Percentiles rank a stretch among this genome's conserved stretches.
phyloP scores from a whole-genome alignment of 768 basidiomycete species.

The Termitomyces sp. region DNA sequence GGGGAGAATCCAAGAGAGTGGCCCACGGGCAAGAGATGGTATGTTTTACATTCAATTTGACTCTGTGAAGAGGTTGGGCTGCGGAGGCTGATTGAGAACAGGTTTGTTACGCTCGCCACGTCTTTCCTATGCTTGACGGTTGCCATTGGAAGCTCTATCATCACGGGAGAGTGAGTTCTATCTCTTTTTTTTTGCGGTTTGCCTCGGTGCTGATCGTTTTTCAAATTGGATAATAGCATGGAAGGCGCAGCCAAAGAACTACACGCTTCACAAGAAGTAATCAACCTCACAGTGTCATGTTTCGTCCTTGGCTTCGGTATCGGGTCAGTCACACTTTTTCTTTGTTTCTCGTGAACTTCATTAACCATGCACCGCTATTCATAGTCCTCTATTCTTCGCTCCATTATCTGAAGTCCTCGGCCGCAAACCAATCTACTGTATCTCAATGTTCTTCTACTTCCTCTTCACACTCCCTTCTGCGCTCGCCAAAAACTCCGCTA shows the following conservation, averaged over 20 bases:
- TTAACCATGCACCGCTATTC: not conserved
- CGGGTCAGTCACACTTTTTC: conserved; percentile 25
- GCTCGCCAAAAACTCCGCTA: conserved; percentile 18
- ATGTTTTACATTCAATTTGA: not conserved
- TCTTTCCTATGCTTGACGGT: conserved; percentile 34
- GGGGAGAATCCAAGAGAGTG: conserved; percentile 9
- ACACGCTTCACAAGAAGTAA: conserved; percentile 30
- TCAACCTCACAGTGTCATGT: conserved; percentile 38
- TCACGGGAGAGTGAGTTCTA: conserved; percentile 37
- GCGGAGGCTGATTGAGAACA: not conserved
- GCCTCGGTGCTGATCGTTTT: not conserved
- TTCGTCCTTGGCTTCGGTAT: conserved; percentile 42
- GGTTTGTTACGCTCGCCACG: conserved; percentile 32
- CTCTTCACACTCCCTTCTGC: conserved; percentile 46
- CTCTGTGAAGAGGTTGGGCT: not conserved
- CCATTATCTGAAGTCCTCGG: conserved; percentile 36
- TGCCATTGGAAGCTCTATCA: conserved; percentile 34
- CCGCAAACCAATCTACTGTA: conserved; percentile 30
- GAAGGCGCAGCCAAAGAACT: conserved; percentile 27
- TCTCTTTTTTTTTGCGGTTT: not conserved
- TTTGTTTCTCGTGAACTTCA: no score
- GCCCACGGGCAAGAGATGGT: conserved; percentile 29
- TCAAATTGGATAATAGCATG: conserved; percentile 28
- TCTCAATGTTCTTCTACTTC: conserved; percentile 36
- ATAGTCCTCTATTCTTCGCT: conserved; percentile 37